Base-by-base conservation (phyloP, 345 rosid genomes). In the Rhizophora mangle region DNA sequence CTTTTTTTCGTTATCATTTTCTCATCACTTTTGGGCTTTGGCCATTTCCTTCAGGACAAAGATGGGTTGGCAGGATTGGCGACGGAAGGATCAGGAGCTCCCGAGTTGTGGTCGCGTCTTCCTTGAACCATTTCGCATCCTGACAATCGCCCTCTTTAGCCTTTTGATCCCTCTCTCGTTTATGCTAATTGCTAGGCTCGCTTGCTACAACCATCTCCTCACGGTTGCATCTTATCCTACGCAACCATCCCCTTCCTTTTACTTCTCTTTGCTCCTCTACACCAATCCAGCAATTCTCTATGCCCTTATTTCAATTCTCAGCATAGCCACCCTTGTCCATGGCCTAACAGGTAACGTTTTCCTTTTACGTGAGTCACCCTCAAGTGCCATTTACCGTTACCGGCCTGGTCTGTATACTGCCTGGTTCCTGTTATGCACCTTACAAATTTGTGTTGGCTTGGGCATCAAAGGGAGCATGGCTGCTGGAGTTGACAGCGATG, bases 121-220 rank as follows among this genome's bases (percentile, higher is more conserved):
- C 57, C 63, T 62, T 16, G 78, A 82, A 63, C 78, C 82, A 8
- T 83, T 91, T 70, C 83, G 83, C 58, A 51, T 82, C 70, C 30
- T 85, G 60, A 78, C 88, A 32, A 68, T 76, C 51, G 78, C 84
- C 60, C 88, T 91, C 57, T 83, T 89, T 62, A 83, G 84, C 72
- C 88, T 86, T 57, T 81, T 87, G 53, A 83, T 88, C 63, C 95
- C 97, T 11, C 91, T 91, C n/a, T 87, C 92, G 2, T 91, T 88
- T 72, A 89, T 91, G 39, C 83, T 91, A 32, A 68, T 91, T 1
- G 82, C 90, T 54, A 81, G 95, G 53, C 81, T 91, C 59, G 85
- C 95, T n/a, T 81, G 72, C 11, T 75, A 80, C 56, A 78, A 61
- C 46, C 80, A 65, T 72, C 64, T 72, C 61, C 68, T 67, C 1